phyloP scores from a whole-genome alignment of 495 filamentous ascomycete species.

The Trichoderma parareesei region DNA sequence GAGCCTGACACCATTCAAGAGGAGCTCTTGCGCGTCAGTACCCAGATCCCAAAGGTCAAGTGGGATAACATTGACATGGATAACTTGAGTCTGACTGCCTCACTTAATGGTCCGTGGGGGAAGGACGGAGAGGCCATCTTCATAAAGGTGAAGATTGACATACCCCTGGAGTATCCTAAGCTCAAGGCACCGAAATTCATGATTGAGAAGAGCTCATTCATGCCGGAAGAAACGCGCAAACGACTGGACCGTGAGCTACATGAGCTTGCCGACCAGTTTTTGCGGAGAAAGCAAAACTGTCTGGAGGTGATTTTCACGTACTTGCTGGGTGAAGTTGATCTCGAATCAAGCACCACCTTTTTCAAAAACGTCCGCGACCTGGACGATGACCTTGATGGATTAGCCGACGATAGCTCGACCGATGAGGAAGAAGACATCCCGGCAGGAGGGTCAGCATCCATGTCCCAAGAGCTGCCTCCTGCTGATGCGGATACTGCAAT shows the following conservation, averaged over 20 bases:
- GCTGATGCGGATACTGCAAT: constrained; percentile 43
- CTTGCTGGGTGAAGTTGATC: constrained; percentile 71
- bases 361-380: constrained; percentile 55
- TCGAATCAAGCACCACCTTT: constrained; percentile 65
- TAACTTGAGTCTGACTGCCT: constrained; percentile 60
- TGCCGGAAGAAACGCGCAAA: constrained; percentile 58
- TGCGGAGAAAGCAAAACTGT: constrained; percentile 63
- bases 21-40: constrained; percentile 77
- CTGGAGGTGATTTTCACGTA: constrained; percentile 77
- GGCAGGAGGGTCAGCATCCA: constrained; percentile 39
- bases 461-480: constrained; percentile 48
- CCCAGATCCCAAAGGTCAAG: constrained; percentile 72
- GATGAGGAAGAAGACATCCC: constrained; percentile 66
- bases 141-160: constrained; percentile 70
- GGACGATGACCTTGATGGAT: constrained; percentile 50
- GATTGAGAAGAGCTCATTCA: constrained; percentile 70
- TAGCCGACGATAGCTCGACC: constrained; percentile 64
- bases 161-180: constrained; percentile 71
- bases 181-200: constrained; percentile 55
- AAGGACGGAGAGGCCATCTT: constrained; percentile 59
- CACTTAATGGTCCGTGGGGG: constrained; percentile 84
- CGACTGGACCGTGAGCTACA: constrained; percentile 60
- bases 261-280: constrained; percentile 60
- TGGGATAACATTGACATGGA: constrained; percentile 84
- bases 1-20: constrained; percentile 73